These are phyloP conservation scores for Phytophthora rubi DNA, from an alignment of 352 stramenopile species.

Conservation along the genomic window DNA sequence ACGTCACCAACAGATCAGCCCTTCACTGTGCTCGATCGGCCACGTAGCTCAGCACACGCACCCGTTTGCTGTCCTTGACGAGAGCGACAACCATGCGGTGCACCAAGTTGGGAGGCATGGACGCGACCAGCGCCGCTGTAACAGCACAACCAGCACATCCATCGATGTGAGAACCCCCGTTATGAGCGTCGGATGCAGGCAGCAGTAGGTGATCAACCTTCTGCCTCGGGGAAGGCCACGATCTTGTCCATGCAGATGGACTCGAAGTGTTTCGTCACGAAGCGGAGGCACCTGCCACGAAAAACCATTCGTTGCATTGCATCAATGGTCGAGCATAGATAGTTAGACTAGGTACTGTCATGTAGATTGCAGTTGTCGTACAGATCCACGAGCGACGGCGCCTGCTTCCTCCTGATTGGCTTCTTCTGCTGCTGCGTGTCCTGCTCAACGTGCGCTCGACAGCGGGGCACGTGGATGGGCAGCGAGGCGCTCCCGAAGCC, in stretches of 20 bases:
- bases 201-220: conserved; percentile 44
- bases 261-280: conserved; percentile 76
- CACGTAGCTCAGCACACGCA: conserved; percentile 12
- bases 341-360: neutral
- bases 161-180: neutral
- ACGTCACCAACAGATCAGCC: neutral
- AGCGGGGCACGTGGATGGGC: conserved; percentile 67
- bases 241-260: conserved; percentile 74
- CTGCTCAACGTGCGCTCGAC: conserved; percentile 44
- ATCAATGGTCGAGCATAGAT: no score
- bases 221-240: conserved; percentile 53
- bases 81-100: conserved; percentile 75
- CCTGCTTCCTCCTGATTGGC: conserved; percentile 35
- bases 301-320: neutral
- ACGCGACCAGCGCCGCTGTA: conserved; percentile 64
- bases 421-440: conserved; percentile 17
- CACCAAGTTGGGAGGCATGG: conserved; percentile 65
- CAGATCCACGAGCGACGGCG: conserved; percentile 66
- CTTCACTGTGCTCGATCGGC: neutral
- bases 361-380: conserved; percentile 10
- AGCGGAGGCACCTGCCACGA: conserved; percentile 53
- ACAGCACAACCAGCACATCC: neutral
- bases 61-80: conserved; percentile 62
- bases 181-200: neutral
- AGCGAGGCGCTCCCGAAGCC: conserved; percentile 68